Conservation (phyloP, 1,284 basidiomycete genomes). For the Rhodotorula sp. region DNA sequence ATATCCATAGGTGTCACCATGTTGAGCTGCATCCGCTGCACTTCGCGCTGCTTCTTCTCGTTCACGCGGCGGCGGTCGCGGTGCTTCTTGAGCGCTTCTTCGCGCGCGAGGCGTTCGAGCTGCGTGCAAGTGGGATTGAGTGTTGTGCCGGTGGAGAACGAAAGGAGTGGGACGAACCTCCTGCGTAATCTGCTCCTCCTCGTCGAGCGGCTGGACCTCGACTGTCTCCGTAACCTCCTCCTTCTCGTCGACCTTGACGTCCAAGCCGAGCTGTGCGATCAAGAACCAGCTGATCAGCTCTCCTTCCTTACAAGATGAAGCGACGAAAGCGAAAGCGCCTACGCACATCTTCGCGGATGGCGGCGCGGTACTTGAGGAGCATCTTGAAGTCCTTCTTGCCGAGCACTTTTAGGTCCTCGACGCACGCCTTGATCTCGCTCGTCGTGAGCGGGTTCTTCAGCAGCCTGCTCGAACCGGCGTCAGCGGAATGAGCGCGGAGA, state of each 20-base stretch:
- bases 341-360: slow-evolving; percentile 73
- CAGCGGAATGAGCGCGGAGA: not conserved
- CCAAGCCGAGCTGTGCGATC: slow-evolving; percentile 60
- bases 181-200: slow-evolving; percentile 80
- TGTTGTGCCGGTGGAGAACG: too few relatives aligned
- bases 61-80: slow-evolving; percentile 78
- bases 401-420: slow-evolving; percentile 90
- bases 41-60: slow-evolving; percentile 80
- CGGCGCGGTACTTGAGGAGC: slow-evolving; percentile 84
- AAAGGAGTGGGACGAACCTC: slow-evolving; percentile 60
- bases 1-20: slow-evolving; percentile 97
- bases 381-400: slow-evolving; percentile 97
- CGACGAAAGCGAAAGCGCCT: too few relatives aligned
- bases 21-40: slow-evolving; percentile 92
- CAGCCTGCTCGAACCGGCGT: slow-evolving; percentile 57
- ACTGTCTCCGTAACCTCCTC: slow-evolving; percentile 74
- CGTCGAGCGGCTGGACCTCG: slow-evolving; percentile 74
- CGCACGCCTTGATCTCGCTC: slow-evolving; percentile 74
- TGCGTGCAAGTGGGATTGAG: slow-evolving; percentile 50
- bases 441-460: slow-evolving; percentile 68
- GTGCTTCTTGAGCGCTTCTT: slow-evolving; percentile 76
- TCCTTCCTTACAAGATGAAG: too few relatives aligned
- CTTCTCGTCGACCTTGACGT: slow-evolving; percentile 64
- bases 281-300: too few relatives aligned
- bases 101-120: slow-evolving; percentile 63